A percentile compares a stretch with the other conserved stretches of the same genome.
Evolutionary conservation across 345 rosid species (phyloP).

Genomic region (Brassica carinata): DNA sequence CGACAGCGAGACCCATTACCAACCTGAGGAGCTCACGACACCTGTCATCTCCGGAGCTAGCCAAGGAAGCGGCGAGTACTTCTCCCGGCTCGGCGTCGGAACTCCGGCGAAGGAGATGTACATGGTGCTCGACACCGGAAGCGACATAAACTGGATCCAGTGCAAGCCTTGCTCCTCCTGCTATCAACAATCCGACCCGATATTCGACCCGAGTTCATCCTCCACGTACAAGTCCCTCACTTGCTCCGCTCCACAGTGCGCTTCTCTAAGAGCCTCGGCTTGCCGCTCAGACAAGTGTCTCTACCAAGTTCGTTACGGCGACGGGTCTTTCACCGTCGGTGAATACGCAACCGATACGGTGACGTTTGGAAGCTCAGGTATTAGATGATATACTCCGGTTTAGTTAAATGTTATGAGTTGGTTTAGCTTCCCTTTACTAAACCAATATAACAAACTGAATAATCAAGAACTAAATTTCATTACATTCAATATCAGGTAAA

Average conservation of each 20-base stretch:
- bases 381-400: too few species aligned
- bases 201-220: constrained; percentile 67
- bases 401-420: too few species aligned
- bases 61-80: constrained; percentile 97
- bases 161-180: constrained; percentile 80
- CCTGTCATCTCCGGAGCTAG: constrained; percentile 73
- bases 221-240: constrained; percentile 57
- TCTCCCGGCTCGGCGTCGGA: constrained; percentile 79
- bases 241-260: constrained; percentile 62
- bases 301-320: constrained; percentile 89
- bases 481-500: constrained; percentile 23
- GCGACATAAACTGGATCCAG: constrained; percentile 90
- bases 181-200: constrained; percentile 83
- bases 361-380: constrained; percentile 64
- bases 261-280: constrained; percentile 51
- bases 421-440: too few species aligned
- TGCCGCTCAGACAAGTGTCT: constrained; percentile 60
- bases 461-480: too few species aligned
- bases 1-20: constrained; percentile 41
- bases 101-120: constrained; percentile 62
- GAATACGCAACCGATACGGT: constrained; percentile 69
- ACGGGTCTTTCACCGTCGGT: constrained; percentile 87
- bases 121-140: constrained; percentile 83
- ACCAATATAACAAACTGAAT: too few species aligned
- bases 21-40: constrained; percentile 56